Evolutionary conservation across 1,284 basidiomycete species (phyloP).

Genomic region (Fereydounia khargensis): DNA sequence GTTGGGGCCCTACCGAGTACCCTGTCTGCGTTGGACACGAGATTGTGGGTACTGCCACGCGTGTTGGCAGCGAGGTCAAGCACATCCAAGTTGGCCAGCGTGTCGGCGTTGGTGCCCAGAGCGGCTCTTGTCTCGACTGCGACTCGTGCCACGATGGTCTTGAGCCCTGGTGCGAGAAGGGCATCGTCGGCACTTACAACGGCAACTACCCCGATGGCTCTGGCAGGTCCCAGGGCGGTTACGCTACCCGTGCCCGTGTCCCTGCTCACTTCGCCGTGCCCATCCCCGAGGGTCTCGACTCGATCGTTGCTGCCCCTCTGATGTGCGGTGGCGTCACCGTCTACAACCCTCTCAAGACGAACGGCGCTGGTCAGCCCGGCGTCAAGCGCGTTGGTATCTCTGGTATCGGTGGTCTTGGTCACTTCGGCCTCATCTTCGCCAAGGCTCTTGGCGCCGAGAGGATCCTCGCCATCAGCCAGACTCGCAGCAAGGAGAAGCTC

Average conservation of each 20-base stretch:
- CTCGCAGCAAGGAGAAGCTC: constrained; percentile 66
- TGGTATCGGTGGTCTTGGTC: constrained; percentile 60
- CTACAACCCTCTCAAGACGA: constrained; percentile 67
- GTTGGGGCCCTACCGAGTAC: constrained; percentile 58
- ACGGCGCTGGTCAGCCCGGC: constrained; percentile 66
- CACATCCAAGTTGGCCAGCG: constrained; percentile 67
- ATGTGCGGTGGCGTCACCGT: constrained; percentile 69
- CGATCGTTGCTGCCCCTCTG: constrained; percentile 63
- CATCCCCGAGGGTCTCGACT: constrained; percentile 66
- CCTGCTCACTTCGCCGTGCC: constrained; percentile 71
- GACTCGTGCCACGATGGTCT: not conserved
- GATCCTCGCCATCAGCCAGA: constrained; percentile 70
- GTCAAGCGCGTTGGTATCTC: constrained; percentile 70
- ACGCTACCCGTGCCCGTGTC: constrained; percentile 68
- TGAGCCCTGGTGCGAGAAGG: constrained; percentile 29
- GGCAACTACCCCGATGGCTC: constrained; percentile 63
- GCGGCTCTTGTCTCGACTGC: constrained; percentile 62
- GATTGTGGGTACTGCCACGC: constrained; percentile 64
- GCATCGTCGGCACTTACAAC: constrained; percentile 59
- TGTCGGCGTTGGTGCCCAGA: constrained; percentile 68
- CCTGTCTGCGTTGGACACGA: constrained; percentile 67
- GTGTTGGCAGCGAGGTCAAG: constrained; percentile 61
- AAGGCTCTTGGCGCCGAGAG: constrained; percentile 66
- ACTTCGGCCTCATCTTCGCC: constrained; percentile 64
- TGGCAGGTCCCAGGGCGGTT: constrained; percentile 65